Evolutionary conservation across 139 green algal species (phyloP), one percentile per base, ranked within the genome.

Genomic region (Chlamydomonas incerta): DNA sequence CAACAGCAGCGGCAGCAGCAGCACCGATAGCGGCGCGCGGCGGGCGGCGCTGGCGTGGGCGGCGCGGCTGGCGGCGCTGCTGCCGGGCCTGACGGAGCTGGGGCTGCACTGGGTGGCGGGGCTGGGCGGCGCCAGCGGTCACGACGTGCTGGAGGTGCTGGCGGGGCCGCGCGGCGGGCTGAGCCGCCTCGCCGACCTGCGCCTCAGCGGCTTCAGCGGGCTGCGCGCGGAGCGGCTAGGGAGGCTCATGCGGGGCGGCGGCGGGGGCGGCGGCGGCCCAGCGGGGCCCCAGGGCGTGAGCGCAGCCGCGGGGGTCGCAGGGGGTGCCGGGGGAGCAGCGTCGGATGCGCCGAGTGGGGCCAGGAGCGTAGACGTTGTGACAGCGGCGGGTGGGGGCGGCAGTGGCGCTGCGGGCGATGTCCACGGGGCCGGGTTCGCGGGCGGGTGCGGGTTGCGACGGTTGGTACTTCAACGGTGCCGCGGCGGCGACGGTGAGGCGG

Each of bases 111-210:
- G 29, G 8, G 68, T 74, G 35, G 68, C 26, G 26, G 68, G 68
- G 23, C 35, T 74, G 68, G 35, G 35, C 11, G 68, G 68, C 9
- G 8, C 35, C 20, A 8, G 2, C 35, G 68, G 68, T 1, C 68
- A 74, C 35, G 68, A 74, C 18, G 68, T 74, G 35, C 68, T 74
- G 35, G 68, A 74, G 68, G 35, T 26, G 55, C 55, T 63, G 55
- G 55, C 21, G 55, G 55, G 55, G 41, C 41, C 55, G 55, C 6
- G 55, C 20, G 55, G 55, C 55, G 55, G 55, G 6, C 55, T 63
- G 55, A 10, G 8, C 8, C 55, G 55, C 6, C 55, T 63, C 6
- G 10, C 2, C 2, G 55, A 23, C 6, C 55, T 72, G 31, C 31
- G 33, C 15, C 21, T 72, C 11, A 31, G 14, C 14, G 66, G 66